Conservation (phyloP, 2,329 filamentous ascomycete genomes). For the Uncinocarpus reesii region DNA sequence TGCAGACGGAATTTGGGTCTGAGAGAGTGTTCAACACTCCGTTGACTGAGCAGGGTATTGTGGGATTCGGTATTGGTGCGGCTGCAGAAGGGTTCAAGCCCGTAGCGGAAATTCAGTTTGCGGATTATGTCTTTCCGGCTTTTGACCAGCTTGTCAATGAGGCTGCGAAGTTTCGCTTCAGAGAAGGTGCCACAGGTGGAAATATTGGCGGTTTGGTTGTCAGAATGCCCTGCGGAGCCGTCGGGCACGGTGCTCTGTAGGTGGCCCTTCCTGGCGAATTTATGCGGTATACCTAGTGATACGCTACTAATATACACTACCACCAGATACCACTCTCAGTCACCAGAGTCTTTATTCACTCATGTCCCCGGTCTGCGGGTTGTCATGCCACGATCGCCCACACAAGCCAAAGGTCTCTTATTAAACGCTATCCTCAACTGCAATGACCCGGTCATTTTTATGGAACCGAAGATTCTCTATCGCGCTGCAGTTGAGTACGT, state of each 20-base stretch:
- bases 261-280: slow-evolving; percentile 19
- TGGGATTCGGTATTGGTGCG: slow-evolving; percentile 83
- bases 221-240: slow-evolving; percentile 80
- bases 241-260: slow-evolving; percentile 73
- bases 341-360: slow-evolving; percentile 76
- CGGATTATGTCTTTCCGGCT: slow-evolving; percentile 85
- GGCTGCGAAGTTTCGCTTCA: slow-evolving; percentile 76
- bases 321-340: slow-evolving; percentile 66
- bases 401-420: slow-evolving; percentile 80
- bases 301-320: background rate
- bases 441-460: slow-evolving; percentile 80
- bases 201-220: slow-evolving; percentile 71
- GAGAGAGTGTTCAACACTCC: slow-evolving; percentile 96
- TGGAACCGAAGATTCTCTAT: slow-evolving; percentile 92
- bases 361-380: slow-evolving; percentile 79
- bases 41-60: slow-evolving; percentile 83
- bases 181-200: slow-evolving; percentile 55
- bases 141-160: slow-evolving; percentile 94
- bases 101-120: slow-evolving; percentile 90
- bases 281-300: background rate
- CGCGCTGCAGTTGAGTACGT: slow-evolving; percentile 87
- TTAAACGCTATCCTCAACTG: slow-evolving; percentile 61
- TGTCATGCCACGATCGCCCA: slow-evolving; percentile 72
- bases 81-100: slow-evolving; percentile 87
- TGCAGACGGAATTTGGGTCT: slow-evolving; percentile 75